Percentiles rank a stretch among this genome's conserved stretches.
phyloP scores from a whole-genome alignment of 1,284 basidiomycete species.

The Termitomyces sp. region DNA sequence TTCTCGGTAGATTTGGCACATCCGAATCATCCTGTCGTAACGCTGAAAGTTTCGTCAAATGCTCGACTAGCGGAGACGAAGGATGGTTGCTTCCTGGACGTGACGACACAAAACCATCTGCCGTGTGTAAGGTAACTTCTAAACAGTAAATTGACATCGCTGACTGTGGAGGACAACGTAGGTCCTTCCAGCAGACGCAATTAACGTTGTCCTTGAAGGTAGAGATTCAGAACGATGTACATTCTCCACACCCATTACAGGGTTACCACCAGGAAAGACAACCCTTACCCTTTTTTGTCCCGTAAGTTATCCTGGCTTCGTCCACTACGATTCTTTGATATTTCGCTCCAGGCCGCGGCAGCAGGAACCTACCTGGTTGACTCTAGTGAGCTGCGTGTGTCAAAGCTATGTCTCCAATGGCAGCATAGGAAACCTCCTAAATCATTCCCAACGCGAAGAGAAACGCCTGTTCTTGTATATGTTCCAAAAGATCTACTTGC shows the following conservation, averaged over 20 bases:
- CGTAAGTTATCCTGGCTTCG: slow-evolving; percentile 34
- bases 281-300: slow-evolving; percentile 57
- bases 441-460: slow-evolving; percentile 23
- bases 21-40: slow-evolving; percentile 63
- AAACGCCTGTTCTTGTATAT: slow-evolving; percentile 39
- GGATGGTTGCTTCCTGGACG: slow-evolving; percentile 62
- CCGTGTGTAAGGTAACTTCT: slow-evolving; percentile 56
- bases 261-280: slow-evolving; percentile 51
- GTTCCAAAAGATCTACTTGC: slow-evolving; percentile 57
- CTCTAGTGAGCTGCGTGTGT: slow-evolving; percentile 53
- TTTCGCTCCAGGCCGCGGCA: slow-evolving; percentile 49
- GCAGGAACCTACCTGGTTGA: slow-evolving; percentile 60
- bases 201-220: slow-evolving; percentile 48
- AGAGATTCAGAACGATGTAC: slow-evolving; percentile 52
- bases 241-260: slow-evolving; percentile 36
- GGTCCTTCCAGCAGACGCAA: slow-evolving; percentile 46
- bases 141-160: not conserved
- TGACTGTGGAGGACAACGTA: slow-evolving; percentile 20
- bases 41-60: slow-evolving; percentile 39
- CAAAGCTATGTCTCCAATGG: slow-evolving; percentile 57
- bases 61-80: slow-evolving; percentile 47
- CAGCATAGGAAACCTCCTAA: slow-evolving; percentile 33
- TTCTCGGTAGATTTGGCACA: slow-evolving; percentile 51
- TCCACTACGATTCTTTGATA: slow-evolving; percentile 2
- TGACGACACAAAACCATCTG: slow-evolving; percentile 56